Base-by-base conservation (phyloP, 352 stramenopile genomes). In the Blastocystis sp. region DNA sequence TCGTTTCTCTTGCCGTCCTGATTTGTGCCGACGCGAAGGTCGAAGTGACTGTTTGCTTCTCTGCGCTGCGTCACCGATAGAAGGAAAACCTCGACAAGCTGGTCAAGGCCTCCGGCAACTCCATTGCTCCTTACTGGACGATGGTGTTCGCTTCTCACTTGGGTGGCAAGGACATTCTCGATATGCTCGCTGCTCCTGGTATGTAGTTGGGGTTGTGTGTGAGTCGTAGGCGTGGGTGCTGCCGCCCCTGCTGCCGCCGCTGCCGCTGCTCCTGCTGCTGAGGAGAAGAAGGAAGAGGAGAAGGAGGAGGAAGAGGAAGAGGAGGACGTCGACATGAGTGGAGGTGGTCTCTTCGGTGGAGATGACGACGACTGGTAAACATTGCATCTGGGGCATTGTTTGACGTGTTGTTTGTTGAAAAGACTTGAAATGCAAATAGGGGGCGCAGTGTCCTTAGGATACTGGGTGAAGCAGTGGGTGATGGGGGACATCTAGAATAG, bases 1-100 rank as follows among this genome's bases (percentile, higher is more conserved):
- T 45, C 39, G 62, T 88, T 37, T 74, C 77, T 61, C 77, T 88
- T 74, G 77, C 77, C 51, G 26, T 31, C 24, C 50, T 88, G 1
- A 31, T 88, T 24, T 88, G 77, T 74, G 77, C 77, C 60, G 77
- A 88, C 74, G 77, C 61, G 13, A 88, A 76, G 61, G 77, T 88
- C 2, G 77, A 70, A 21, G 39, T 61, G n/a, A 76, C 77, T 35
- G 77, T 88, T 74, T 19, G 4, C 29, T 2, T 61, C 16, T 3
- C 26, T 2, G 6, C 33, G 29, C 9, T 71, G 62, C 6, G 29
- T 50, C 4, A 71, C 10, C 13, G 3, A 16, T 70, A 88, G 77
- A 88, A 88, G 77, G 77, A 88, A 1, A 88, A 88, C 61, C 61
- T 88, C 31, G 77, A 88, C 37, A 88, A 70, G 61, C n/a, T 88